Evolutionary conservation across 768 basidiomycete genomes (phyloP).

Genomic region (Rhodotorula graminis): DNA sequence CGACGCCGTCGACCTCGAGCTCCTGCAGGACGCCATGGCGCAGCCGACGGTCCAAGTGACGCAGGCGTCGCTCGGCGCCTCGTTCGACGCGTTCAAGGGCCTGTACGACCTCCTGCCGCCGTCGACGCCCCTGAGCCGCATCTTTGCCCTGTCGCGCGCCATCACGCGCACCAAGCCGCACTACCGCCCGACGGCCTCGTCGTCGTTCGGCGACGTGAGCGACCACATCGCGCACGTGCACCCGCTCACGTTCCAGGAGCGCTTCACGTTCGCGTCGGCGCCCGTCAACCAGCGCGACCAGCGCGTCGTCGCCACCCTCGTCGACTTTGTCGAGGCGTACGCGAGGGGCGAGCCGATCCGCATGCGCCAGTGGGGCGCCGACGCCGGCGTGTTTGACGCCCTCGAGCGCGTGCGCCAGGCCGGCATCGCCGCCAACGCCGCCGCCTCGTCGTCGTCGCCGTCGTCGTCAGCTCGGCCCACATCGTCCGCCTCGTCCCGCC

Average conservation of each 20-base stretch:
- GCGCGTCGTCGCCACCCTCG: slow-evolving; percentile 43
- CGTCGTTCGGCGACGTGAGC: slow-evolving; percentile 43
- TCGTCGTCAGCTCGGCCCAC: too few species aligned
- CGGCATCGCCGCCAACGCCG: not conserved
- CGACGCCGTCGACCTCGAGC: slow-evolving; percentile 58
- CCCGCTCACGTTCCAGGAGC: slow-evolving; percentile 45
- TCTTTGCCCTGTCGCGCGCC: slow-evolving; percentile 46
- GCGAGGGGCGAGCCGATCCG: slow-evolving; percentile 51
- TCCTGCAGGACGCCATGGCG: slow-evolving; percentile 58
- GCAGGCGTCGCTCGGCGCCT: slow-evolving; percentile 27
- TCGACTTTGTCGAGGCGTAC: slow-evolving; percentile 52
- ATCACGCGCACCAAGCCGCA: slow-evolving; percentile 44
- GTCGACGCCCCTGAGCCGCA: slow-evolving; percentile 43
- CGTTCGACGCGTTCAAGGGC: slow-evolving; percentile 12
- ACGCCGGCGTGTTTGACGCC: slow-evolving; percentile 49
- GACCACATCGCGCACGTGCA: slow-evolving; percentile 44
- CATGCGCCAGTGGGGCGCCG: slow-evolving; percentile 48
- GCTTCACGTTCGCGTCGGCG: slow-evolving; percentile 45
- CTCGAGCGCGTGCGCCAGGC: slow-evolving; percentile 49
- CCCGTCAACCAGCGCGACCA: slow-evolving; percentile 47
- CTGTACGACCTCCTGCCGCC: slow-evolving; percentile 47
- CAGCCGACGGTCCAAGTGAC: slow-evolving; percentile 48
- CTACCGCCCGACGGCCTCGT: slow-evolving; percentile 43
- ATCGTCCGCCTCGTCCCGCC: too few species aligned
- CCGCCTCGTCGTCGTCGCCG: not conserved